Base-by-base conservation (phyloP, 2,329 filamentous ascomycete species). In the Shiraia sp. region DNA sequence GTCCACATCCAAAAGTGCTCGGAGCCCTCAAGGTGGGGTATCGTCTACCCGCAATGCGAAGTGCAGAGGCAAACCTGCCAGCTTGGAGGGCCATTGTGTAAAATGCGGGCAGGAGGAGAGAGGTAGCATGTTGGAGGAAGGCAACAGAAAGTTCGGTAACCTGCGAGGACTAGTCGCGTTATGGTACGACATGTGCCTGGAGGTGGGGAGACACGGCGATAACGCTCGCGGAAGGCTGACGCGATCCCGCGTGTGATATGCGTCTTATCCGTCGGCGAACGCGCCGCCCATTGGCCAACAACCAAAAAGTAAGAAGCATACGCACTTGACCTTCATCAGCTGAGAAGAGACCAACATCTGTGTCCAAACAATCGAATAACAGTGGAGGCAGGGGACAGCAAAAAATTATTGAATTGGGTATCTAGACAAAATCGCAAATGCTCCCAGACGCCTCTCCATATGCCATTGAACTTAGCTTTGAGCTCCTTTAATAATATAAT, bases 41-140 rank as follows among this genome's bases (percentile, higher is more conserved):
- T 23, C 45, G 45, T 45, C 45, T 51, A 25, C 45, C 54, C 35
- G 56, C 51, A 36, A 55, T 42, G 39, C 56, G 56, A 31, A 61
- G 32, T 37, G 32, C 43, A 44, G 48, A 39, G 4, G 36, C 36
- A 23, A 47, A 45, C 32, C 40, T 53, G 19, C 32, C 39, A 13
- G 38, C 29, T 17, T 42, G 35, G 24, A 51, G 36, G 42, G 49
- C 30, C 57, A 61, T 61, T 43, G 27, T 32, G 37, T 22, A 40
- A 10, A 13, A 42, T 16, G 36, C 10, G 19, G 23, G 13, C 27
- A 24, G 36, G 32, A 32, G 33, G 31, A 40, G 37, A 33, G 17
- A 47, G 35, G 12, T 30, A 28, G 15, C 45, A 51, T 53, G 32
- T 40, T 30, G 40, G 29, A 22, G 35, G 10, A 26, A 16, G 30